Percentiles rank a stretch among this genome's conserved stretches.
These are phyloP conservation scores for Xylariaceae sp. DNA, from an alignment of 2,329 filamentous ascomycete species.

Conservation along the genomic window DNA sequence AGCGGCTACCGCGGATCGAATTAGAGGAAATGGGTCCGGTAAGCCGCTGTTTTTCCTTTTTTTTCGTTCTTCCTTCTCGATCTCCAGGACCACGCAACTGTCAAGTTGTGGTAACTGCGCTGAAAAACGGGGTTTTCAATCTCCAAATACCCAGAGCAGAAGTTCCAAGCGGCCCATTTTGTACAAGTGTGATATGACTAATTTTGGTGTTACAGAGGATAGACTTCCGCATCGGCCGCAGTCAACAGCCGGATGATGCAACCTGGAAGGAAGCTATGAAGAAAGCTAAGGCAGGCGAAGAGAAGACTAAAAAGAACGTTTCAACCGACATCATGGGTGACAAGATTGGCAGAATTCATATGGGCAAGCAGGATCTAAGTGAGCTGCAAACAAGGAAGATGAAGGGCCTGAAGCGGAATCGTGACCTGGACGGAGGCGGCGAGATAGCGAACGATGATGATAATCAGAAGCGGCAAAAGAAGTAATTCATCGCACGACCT, in stretches of 20 bases:
- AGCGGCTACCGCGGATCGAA: slow-evolving; percentile 87
- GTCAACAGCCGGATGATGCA: slow-evolving; percentile 76
- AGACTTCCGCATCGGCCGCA: slow-evolving; percentile 77
- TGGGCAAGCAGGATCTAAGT: slow-evolving; percentile 86
- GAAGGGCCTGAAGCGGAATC: slow-evolving; percentile 92
- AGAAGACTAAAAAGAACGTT: slow-evolving; percentile 95
- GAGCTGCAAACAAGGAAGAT: slow-evolving; percentile 96
- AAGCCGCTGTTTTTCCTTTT: slow-evolving; percentile 52
- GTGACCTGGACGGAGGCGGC: slow-evolving; percentile 63
- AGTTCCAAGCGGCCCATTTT: neutral
- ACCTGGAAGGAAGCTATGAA: slow-evolving; percentile 90
- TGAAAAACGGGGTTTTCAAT: too few relatives aligned
- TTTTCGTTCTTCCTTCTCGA: neutral
- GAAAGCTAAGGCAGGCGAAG: slow-evolving; percentile 76
- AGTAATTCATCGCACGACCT: slow-evolving; percentile 32
- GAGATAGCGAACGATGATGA: slow-evolving; percentile 57
- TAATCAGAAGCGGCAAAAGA: slow-evolving; percentile 46
- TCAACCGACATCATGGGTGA: slow-evolving; percentile 90
- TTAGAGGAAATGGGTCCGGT: slow-evolving; percentile 94
- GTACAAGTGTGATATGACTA: slow-evolving; percentile 3
- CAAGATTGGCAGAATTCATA: slow-evolving; percentile 91
- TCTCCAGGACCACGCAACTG: too few relatives aligned
- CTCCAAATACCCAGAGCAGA: too few relatives aligned
- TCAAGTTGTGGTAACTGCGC: too few relatives aligned
- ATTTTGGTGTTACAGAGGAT: slow-evolving; percentile 27